phyloP scores from a whole-genome alignment of 768 basidiomycete species.

The Nidularia sp. region DNA sequence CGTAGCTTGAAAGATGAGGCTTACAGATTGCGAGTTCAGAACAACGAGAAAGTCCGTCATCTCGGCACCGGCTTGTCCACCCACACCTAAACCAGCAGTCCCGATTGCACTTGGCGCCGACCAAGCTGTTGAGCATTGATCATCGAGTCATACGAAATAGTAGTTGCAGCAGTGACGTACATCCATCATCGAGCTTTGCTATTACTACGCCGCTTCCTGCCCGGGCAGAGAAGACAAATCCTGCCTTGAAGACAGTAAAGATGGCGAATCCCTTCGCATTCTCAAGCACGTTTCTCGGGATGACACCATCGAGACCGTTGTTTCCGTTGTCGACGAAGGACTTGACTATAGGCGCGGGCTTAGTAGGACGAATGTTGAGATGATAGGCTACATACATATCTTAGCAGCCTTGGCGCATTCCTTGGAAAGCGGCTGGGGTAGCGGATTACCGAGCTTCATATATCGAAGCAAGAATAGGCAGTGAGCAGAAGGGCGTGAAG shows the following conservation, averaged over 20 bases:
- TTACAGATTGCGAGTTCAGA: conserved; percentile 75
- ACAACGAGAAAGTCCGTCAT: conserved; percentile 91
- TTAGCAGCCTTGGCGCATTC: conserved; percentile 87
- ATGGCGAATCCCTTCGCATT: conserved; percentile 79
- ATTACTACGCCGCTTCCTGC: conserved; percentile 89
- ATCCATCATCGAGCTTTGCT: conserved; percentile 74
- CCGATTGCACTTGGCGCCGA: conserved; percentile 94
- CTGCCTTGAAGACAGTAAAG: conserved; percentile 83
- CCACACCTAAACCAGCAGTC: conserved; percentile 85
- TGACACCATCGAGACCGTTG: conserved; percentile 79
- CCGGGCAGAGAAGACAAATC: conserved; percentile 68
- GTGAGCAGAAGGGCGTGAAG: neutral
- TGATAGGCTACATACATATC: conserved; percentile 55
- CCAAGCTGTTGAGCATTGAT: conserved; percentile 55
- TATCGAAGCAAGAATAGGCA: conserved; percentile 1
- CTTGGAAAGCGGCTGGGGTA: conserved; percentile 64
- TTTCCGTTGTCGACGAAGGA: conserved; percentile 80
- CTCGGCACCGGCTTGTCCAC: conserved; percentile 79
- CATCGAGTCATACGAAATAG: neutral
- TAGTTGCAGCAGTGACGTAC: conserved; percentile 39
- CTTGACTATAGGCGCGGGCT: conserved; percentile 45
- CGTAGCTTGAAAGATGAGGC: conserved; percentile 14
- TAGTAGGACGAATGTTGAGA: conserved; percentile 3
- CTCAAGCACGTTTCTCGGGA: conserved; percentile 45
- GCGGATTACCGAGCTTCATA: conserved; percentile 46